Evolutionary conservation across 495 filamentous ascomycete species (phyloP).

Genomic region (Penicillium coprophilum): DNA sequence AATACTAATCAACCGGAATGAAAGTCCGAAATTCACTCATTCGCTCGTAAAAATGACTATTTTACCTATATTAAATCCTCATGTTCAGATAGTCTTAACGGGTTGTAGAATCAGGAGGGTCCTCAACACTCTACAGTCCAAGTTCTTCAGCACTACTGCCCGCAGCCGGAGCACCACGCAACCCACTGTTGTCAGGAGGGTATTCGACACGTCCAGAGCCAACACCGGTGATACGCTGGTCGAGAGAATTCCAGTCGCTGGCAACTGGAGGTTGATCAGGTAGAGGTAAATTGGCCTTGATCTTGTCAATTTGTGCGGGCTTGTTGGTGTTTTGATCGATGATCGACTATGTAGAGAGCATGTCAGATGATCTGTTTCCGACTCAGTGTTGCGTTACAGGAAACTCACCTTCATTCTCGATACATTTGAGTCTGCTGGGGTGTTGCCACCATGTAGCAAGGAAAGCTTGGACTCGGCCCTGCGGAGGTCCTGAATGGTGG

Average conservation of each 20-base stretch:
- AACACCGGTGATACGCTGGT: conserved; percentile 65
- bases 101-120: conserved; percentile 52
- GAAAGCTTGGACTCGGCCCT: conserved; percentile 51
- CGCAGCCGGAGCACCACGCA: conserved; percentile 64
- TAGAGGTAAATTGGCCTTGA: conserved; percentile 69
- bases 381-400: background rate
- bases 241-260: conserved; percentile 75
- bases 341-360: conserved; percentile 42
- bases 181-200: conserved; percentile 50
- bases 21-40: conserved; percentile 13
- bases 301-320: conserved; percentile 60
- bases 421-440: conserved; percentile 48
- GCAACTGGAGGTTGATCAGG: conserved; percentile 71
- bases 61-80: conserved; percentile 15
- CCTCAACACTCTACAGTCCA: conserved; percentile 57
- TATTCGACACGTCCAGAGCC: conserved; percentile 56
- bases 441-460: conserved; percentile 39
- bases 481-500: conserved; percentile 52
- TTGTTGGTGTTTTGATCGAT: conserved; percentile 55
- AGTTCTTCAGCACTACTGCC: conserved; percentile 53
- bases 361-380: conserved; percentile 1
- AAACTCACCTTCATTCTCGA: conserved; percentile 46
- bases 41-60: conserved; percentile 19
- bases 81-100: conserved; percentile 13
- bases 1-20: background rate